Evolutionary conservation across 2,329 filamentous ascomycete species (phyloP).

Genomic region (Fusarium zealandicum): DNA sequence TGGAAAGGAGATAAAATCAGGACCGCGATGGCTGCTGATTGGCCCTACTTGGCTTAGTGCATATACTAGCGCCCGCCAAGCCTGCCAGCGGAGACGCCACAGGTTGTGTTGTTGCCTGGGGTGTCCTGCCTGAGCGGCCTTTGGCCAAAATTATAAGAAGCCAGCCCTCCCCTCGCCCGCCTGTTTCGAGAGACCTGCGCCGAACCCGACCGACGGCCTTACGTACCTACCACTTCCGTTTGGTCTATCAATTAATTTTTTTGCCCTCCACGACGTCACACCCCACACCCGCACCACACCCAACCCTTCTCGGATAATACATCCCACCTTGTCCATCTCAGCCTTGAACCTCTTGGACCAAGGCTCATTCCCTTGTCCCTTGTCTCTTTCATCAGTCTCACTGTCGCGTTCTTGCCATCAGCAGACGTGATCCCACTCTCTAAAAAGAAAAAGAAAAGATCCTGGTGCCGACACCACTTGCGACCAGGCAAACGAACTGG

Average conservation of each 20-base stretch:
- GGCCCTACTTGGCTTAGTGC: constrained; percentile 46
- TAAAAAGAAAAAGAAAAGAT: constrained; percentile 33
- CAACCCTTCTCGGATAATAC: constrained; percentile 29
- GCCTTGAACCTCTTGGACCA: constrained; percentile 18
- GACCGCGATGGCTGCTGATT: constrained; percentile 47
- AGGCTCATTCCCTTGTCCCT: constrained; percentile 19
- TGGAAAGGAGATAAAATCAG: constrained; percentile 52
- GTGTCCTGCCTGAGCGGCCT: constrained; percentile 48
- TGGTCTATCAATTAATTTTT: constrained; percentile 50
- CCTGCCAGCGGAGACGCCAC: constrained; percentile 53
- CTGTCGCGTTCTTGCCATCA: constrained; percentile 15
- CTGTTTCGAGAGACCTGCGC: constrained; percentile 58
- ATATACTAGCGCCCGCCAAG: constrained; percentile 48
- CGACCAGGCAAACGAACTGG: constrained; percentile 50
- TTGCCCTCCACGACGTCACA: constrained; percentile 45
- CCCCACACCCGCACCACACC: constrained; percentile 40
- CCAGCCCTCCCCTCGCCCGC: constrained; percentile 60
- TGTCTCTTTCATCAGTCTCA: constrained; percentile 19
- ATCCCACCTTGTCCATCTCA: constrained; percentile 31
- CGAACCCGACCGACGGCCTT: constrained; percentile 65
- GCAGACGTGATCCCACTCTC: constrained; percentile 36
- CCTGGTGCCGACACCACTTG: constrained; percentile 38
- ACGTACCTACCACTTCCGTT: constrained; percentile 58
- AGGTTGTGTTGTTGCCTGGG: constrained; percentile 54
- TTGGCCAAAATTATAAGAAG: constrained; percentile 64